These are phyloP conservation scores for Leishmania braziliensis DNA, from an alignment of 208 protist genomes.

Conservation along the genomic window DNA sequence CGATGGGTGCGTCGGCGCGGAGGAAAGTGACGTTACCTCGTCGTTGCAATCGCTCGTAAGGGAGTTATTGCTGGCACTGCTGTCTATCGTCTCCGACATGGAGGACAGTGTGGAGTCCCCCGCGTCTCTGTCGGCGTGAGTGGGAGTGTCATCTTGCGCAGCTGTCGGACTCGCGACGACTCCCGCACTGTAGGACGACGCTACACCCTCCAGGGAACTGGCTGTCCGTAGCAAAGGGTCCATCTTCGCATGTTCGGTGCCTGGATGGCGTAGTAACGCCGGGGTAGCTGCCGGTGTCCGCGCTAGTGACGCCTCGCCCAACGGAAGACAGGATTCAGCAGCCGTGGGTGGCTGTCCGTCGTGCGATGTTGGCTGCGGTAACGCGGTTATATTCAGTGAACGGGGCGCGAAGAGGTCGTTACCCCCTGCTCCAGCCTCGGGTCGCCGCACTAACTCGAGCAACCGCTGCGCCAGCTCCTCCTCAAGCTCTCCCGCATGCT, in stretches of 20 bases:
- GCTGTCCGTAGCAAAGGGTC: background rate
- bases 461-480: slow-evolving; percentile 23
- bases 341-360: slow-evolving; percentile 6
- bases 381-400: background rate
- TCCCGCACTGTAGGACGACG: background rate
- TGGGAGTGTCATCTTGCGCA: background rate
- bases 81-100: slow-evolving; percentile 1
- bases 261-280: background rate
- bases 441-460: slow-evolving; percentile 23
- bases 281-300: background rate
- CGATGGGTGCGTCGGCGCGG: background rate
- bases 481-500: slow-evolving; percentile 20
- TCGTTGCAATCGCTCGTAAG: background rate
- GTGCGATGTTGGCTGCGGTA: slow-evolving; percentile 5
- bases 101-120: background rate
- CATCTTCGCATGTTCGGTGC: background rate
- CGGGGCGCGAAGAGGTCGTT: background rate
- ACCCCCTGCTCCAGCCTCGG: background rate
- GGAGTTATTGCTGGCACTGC: background rate
- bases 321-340: background rate
- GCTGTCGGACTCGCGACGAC: background rate
- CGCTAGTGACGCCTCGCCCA: background rate
- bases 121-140: background rate
- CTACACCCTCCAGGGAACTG: background rate
- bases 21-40: background rate